Evolutionary conservation across 129 eudicot genomes (phyloP).

Genomic region (Tagetes patula): DNA sequence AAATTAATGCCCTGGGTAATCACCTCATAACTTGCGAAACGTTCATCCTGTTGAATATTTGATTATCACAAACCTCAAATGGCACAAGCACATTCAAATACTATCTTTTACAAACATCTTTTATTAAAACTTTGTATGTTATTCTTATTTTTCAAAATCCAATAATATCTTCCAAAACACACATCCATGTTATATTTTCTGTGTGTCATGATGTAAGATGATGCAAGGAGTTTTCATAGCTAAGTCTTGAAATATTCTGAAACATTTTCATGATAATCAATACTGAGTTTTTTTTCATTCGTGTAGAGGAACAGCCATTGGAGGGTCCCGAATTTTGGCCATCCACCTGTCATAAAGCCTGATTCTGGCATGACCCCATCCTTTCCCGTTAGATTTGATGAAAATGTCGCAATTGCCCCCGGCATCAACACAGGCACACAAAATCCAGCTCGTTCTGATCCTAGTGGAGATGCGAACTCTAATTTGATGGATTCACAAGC

Average conservation of each 20-base stretch:
- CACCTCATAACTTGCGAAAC: not conserved
- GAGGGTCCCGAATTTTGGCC: constrained; percentile 73
- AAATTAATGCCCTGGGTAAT: constrained; percentile 97
- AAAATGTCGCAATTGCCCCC: constrained; percentile 45
- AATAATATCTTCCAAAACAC: not conserved
- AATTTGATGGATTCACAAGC: constrained; percentile 59
- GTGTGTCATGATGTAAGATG: not conserved
- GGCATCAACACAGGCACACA: constrained; percentile 48
- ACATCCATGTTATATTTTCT: too few species aligned
- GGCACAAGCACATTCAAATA: not conserved
- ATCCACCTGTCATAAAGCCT: constrained; percentile 55
- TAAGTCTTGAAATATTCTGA: not conserved
- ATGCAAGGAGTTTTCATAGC: not conserved
- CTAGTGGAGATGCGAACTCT: constrained; percentile 47
- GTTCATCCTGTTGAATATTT: not conserved
- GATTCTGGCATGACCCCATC: constrained; percentile 51
- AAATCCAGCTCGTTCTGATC: constrained; percentile 49
- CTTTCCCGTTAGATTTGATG: constrained; percentile 62
- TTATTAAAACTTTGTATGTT: not conserved
- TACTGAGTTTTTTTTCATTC: constrained; percentile 14
- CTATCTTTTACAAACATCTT: not conserved
- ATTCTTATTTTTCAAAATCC: not conserved
- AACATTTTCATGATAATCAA: not conserved
- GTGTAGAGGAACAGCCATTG: constrained; percentile 93
- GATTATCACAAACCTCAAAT: not conserved